Percentiles rank a stretch among this genome's conserved stretches.
These are phyloP conservation scores for Wakefieldia striispora DNA, from an alignment of 768 basidiomycete genomes.

Conservation along the genomic window DNA sequence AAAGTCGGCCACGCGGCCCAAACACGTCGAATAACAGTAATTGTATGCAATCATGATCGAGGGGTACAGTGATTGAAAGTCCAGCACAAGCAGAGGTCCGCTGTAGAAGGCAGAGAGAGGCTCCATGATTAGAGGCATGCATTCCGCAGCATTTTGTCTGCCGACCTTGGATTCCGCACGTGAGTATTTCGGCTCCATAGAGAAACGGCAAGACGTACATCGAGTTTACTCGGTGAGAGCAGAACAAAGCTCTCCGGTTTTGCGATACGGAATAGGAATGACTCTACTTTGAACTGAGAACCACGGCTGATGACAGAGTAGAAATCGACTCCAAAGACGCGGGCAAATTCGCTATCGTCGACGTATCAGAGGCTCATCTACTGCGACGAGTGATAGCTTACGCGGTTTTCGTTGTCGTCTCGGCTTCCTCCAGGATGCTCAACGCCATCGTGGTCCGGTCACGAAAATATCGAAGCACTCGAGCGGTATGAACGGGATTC, in stretches of 20 bases:
- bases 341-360: constrained; percentile 83
- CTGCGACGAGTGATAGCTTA: constrained; percentile 29
- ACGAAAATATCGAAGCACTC: constrained; percentile 61
- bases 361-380: not conserved
- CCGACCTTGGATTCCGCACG: constrained; percentile 63
- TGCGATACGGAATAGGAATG: constrained; percentile 95
- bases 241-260: constrained; percentile 94
- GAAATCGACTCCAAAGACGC: constrained; percentile 97
- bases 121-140: constrained; percentile 94
- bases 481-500: constrained; percentile 51
- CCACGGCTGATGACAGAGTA: constrained; percentile 93
- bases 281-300: constrained; percentile 98
- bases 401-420: constrained; percentile 89
- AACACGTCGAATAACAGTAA: constrained; percentile 94
- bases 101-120: constrained; percentile 91
- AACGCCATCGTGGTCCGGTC: constrained; percentile 67
- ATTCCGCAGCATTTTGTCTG: constrained; percentile 93
- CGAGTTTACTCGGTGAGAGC: constrained; percentile 82
- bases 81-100: constrained; percentile 88
- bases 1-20: constrained; percentile 86
- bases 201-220: constrained; percentile 48
- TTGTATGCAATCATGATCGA: constrained; percentile 99
- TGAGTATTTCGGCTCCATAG: not conserved
- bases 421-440: constrained; percentile 77
- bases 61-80: constrained; percentile 96